Evolutionary conservation across 345 rosid species (phyloP).

Genomic region (Eucalyptus guilfoylei): DNA sequence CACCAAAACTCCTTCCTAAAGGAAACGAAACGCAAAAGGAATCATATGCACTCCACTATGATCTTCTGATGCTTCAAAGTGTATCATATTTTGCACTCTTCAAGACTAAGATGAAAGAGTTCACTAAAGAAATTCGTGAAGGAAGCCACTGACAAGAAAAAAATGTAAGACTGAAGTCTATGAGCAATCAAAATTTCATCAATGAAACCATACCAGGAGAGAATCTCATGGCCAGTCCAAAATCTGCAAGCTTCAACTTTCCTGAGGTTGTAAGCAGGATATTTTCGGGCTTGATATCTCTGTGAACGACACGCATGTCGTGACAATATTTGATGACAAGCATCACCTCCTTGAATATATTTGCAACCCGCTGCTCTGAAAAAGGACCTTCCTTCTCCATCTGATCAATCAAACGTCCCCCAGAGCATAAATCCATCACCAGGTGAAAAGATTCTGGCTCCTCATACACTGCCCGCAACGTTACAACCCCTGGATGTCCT

Average conservation of each 20-base stretch:
- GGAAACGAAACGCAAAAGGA: not conserved
- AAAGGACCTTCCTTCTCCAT: constrained; percentile 46
- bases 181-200: not conserved
- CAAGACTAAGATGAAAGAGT: not conserved
- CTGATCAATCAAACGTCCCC: constrained; percentile 87
- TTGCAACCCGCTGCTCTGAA: constrained; percentile 82
- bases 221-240: constrained; percentile 93
- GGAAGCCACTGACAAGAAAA: not conserved
- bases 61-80: not conserved
- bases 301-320: constrained; percentile 95
- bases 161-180: not conserved
- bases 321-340: constrained; percentile 76
- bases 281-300: constrained; percentile 94
- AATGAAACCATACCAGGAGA: constrained; percentile 36
- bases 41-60: not conserved
- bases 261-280: constrained; percentile 64
- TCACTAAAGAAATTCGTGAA: not conserved
- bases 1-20: not conserved
- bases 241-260: constrained; percentile 89
- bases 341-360: constrained; percentile 83
- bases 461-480: constrained; percentile 80
- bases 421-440: constrained; percentile 89
- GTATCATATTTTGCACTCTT: not conserved
- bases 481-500: constrained; percentile 88
- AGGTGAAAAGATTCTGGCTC: constrained; percentile 74